Base-by-base conservation (phyloP, 2,329 filamentous ascomycete species). In the Diaporthe citrichinensis region DNA sequence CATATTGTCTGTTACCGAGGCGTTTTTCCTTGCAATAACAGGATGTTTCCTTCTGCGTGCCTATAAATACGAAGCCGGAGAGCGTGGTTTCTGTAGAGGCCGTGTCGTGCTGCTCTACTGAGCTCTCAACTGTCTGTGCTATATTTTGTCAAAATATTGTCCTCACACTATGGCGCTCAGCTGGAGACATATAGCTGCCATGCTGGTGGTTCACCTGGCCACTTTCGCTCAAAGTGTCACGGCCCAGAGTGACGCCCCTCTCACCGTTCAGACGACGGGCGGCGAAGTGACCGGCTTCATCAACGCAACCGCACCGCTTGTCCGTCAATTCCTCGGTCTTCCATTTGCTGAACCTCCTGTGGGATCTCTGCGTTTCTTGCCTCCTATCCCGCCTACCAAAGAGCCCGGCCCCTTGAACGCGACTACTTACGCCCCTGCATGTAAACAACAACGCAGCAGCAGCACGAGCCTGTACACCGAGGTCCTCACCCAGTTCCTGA, bases 401-500 rank as follows among this genome's bases (percentile, higher is more conserved):
- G 71, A 61, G 36, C 12, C 71, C 46, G 36, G 46, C 3, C 46
- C 31, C 17, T 44, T 53, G n/a, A 36, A 65, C 46, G 71, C 41
- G 7, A 65, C 58, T 17, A 67, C 31, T 17, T 65, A 73, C 44
- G 55, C 61, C 12, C 61, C 71, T 10, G 41, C 49, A 10, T 61
- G 61, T 12, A 65, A 65, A 7, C 57, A 65, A 20, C 71, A 73
- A 44, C 61, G 9, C 23, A 44, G 31, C 44, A 65, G 58, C n/a
- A 71, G 36, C 41, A 58, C 65, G 1, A 68, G 28, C 65, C 25
- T 49, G 17, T 71, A 55, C 39, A 49, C 61, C 4, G 41, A 73
- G 4, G 58, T 68, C 28, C 53, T 68, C 44, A 68, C 73, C 39
- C 73, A 74, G 65, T 68, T 74, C 14, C 53, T 51, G 23, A 68